A percentile compares a stretch with the other conserved stretches of the same genome.
Evolutionary conservation across 2,329 filamentous ascomycete species (phyloP).

Genomic region (Epichloe uncinata): DNA sequence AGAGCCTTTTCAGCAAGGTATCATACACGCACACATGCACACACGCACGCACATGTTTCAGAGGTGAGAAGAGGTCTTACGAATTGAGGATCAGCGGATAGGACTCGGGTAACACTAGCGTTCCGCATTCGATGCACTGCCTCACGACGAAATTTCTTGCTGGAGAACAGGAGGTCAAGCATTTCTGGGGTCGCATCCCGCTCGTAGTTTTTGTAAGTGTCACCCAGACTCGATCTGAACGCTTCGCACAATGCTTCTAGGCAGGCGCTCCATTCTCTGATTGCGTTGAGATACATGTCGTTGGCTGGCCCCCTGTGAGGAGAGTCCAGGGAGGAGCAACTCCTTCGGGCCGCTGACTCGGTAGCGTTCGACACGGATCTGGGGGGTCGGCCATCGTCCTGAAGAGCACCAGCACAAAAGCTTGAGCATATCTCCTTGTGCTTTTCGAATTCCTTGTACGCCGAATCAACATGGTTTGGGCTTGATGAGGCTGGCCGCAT

Average conservation of each 20-base stretch:
- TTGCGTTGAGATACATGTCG: slow-evolving; percentile 23
- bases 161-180: slow-evolving; percentile 28
- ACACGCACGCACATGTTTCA: no score
- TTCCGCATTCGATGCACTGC: slow-evolving; percentile 33
- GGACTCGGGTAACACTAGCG: slow-evolving; percentile 27
- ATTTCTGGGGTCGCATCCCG: slow-evolving; percentile 28
- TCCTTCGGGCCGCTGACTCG: slow-evolving; percentile 14
- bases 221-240: slow-evolving; percentile 26
- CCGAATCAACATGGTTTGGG: slow-evolving; percentile 27
- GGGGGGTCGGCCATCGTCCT: slow-evolving; percentile 24
- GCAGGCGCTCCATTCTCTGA: slow-evolving; percentile 31
- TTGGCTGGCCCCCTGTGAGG: slow-evolving; percentile 13
- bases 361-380: slow-evolving; percentile 10
- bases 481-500: slow-evolving; percentile 20
- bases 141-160: slow-evolving; percentile 27
- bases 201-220: slow-evolving; percentile 33
- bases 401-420: slow-evolving; percentile 27
- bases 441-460: slow-evolving; percentile 31
- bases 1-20: neutral
- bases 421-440: slow-evolving; percentile 26
- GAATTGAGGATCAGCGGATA: slow-evolving; percentile 31
- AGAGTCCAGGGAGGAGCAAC: slow-evolving; percentile 17
- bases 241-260: slow-evolving; percentile 29
- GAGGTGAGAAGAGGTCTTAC: slow-evolving; percentile 12
- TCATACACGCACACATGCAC: no score